phyloP scores from a whole-genome alignment of 306 rosid species.

The Dalbergia oliveri region DNA sequence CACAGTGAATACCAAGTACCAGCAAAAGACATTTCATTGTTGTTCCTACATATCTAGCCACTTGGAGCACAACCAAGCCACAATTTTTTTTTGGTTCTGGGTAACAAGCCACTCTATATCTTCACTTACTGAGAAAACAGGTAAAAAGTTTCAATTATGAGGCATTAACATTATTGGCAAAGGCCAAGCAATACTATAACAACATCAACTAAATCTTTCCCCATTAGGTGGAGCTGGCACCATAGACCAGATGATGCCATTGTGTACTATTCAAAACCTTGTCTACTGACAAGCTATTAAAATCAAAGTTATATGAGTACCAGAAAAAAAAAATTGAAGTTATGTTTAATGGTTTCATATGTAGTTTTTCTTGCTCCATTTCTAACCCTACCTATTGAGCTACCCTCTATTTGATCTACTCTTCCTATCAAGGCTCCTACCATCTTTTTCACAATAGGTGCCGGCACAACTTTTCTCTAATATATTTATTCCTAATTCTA shows the following conservation, averaged over 20 bases:
- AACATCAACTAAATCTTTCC: too few species aligned
- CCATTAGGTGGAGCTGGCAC: neutral
- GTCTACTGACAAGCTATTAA: too few species aligned
- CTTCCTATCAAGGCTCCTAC: neutral
- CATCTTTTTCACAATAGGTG: neutral
- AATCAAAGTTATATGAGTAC: too few species aligned
- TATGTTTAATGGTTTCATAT: too few species aligned
- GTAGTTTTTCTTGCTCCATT: too few species aligned
- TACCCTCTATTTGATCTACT: neutral
- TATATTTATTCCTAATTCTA: too few species aligned
- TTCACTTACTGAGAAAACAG: conserved; percentile 6
- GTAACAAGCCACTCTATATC: neutral
- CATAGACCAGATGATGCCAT: neutral
- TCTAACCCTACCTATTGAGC: neutral
- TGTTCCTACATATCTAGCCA: conserved; percentile 22
- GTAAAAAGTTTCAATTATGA: neutral
- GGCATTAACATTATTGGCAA: conserved; percentile 9
- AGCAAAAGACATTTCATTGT: conserved; percentile 6
- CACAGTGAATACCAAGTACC: neutral
- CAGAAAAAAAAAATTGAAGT: too few species aligned
- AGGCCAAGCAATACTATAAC: neutral
- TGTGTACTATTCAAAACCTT: too few species aligned
- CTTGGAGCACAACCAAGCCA: conserved; percentile 10
- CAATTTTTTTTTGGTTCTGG: neutral
- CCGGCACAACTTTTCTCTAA: neutral